Evolutionary conservation across 2,329 filamentous ascomycete genomes (phyloP).

Genomic region (Tolypocladium amazonense): DNA sequence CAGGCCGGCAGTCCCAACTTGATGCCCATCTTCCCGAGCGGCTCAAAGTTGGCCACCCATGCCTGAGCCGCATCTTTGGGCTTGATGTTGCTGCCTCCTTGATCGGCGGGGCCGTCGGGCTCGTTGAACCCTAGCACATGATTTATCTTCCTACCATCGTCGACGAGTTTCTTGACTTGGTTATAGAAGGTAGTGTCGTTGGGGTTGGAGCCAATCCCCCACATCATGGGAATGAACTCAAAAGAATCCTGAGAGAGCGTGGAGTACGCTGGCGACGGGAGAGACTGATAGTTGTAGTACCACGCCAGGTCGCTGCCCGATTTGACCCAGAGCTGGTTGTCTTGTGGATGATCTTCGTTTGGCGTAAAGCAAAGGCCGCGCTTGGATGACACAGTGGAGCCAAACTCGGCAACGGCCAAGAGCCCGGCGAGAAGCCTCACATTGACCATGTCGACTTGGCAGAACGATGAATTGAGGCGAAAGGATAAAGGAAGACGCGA

Average conservation of each 20-base stretch:
- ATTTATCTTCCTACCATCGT: slow-evolving; percentile 43
- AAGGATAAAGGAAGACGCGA: neutral
- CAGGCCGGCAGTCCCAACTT: slow-evolving; percentile 62
- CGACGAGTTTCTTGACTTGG: slow-evolving; percentile 44
- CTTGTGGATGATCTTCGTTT: slow-evolving; percentile 39
- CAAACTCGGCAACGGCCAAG: slow-evolving; percentile 9
- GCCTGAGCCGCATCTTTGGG: slow-evolving; percentile 51
- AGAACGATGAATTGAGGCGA: neutral
- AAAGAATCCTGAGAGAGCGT: slow-evolving; percentile 42
- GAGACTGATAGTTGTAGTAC: slow-evolving; percentile 71
- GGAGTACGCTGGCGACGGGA: slow-evolving; percentile 42
- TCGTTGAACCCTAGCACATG: slow-evolving; percentile 74
- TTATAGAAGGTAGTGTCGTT: slow-evolving; percentile 50
- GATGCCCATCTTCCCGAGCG: slow-evolving; percentile 52
- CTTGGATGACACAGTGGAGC: slow-evolving; percentile 36
- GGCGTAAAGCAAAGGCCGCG: slow-evolving; percentile 64
- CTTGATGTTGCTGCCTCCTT: slow-evolving; percentile 52
- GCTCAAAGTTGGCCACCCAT: slow-evolving; percentile 64
- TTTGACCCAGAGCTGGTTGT: slow-evolving; percentile 56
- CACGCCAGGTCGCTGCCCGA: slow-evolving; percentile 54
- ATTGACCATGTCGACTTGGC: neutral
- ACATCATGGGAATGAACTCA: slow-evolving; percentile 75
- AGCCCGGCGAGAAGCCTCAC: slow-evolving; percentile 2
- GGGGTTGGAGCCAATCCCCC: slow-evolving; percentile 43
- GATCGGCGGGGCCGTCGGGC: slow-evolving; percentile 47